phyloP scores from a whole-genome alignment of 306 rosid species.

The Gastrolobium villosum region DNA sequence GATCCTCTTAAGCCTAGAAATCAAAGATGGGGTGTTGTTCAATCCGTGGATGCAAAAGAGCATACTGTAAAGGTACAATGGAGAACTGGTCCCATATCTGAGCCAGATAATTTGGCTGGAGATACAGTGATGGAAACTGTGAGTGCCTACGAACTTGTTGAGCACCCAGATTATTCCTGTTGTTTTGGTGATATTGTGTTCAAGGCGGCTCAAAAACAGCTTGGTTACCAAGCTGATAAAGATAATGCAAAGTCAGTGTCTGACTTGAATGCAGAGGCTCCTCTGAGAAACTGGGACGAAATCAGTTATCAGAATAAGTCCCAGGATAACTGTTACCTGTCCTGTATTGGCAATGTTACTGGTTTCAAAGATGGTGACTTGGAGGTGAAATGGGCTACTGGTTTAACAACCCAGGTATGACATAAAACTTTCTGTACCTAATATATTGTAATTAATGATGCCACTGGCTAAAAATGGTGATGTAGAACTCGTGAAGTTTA shows the following conservation, averaged over 20 bases:
- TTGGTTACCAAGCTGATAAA: constrained; percentile 58
- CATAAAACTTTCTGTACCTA: constrained; percentile 17
- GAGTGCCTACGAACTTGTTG: constrained; percentile 89
- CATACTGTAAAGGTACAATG: constrained; percentile 82
- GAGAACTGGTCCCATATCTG: constrained; percentile 56
- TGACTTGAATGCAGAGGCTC: constrained; percentile 52
- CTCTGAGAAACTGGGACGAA: constrained; percentile 49
- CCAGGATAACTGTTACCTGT: constrained; percentile 59
- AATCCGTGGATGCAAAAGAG: constrained; percentile 83
- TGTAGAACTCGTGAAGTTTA: constrained; percentile 1
- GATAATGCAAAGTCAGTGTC: constrained; percentile 46
- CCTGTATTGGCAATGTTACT: constrained; percentile 74
- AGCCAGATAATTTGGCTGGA: constrained; percentile 56
- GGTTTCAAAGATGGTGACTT: constrained; percentile 78
- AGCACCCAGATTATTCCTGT: constrained; percentile 88
- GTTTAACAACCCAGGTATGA: constrained; percentile 77
- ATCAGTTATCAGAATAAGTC: constrained; percentile 50
- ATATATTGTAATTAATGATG: constrained; percentile 38
- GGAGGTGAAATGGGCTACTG: constrained; percentile 95
- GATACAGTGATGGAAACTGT: constrained; percentile 67
- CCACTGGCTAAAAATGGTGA: constrained; percentile 36
- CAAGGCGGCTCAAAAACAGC: constrained; percentile 69
- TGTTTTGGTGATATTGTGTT: constrained; percentile 88
- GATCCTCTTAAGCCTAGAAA: constrained; percentile 60
- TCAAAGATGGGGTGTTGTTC: constrained; percentile 92